Conservation (phyloP, 129 eudicot genomes). For the Sambucus nigra region DNA sequence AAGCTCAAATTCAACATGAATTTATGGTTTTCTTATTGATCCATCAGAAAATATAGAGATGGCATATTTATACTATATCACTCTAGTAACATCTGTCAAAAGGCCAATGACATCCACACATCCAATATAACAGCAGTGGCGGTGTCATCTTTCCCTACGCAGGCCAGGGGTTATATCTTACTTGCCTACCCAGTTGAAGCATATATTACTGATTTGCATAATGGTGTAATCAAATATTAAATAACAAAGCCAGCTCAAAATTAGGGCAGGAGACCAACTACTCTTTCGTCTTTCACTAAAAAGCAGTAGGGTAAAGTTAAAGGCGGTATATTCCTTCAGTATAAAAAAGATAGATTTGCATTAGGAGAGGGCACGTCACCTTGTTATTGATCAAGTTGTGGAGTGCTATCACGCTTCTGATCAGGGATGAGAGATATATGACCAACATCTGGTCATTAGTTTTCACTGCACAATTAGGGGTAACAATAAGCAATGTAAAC, state of each 20-base stretch:
- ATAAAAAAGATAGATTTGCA: not conserved
- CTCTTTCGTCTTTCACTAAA: too few relatives aligned
- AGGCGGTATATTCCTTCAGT: not conserved
- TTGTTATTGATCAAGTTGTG: slow-evolving; percentile 94
- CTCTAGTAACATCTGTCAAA: too few relatives aligned
- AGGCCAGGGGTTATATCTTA: not conserved
- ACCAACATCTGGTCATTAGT: slow-evolving; percentile 98
- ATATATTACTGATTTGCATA: not conserved
- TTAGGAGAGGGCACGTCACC: slow-evolving; percentile 26
- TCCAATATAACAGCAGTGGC: not conserved
- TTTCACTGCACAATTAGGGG: slow-evolving; percentile 50
- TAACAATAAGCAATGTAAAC: not conserved
- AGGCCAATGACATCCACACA: not conserved
- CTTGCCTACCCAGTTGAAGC: not conserved
- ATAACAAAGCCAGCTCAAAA: not conserved
- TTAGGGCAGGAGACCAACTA: not conserved
- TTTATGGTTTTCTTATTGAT: too few relatives aligned
- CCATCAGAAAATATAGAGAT: too few relatives aligned
- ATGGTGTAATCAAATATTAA: not conserved
- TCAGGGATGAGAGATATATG: slow-evolving; percentile 83
- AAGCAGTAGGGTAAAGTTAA: too few relatives aligned
- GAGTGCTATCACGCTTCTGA: slow-evolving; percentile 93
- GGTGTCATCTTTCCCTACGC: not conserved
- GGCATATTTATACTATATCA: too few relatives aligned
- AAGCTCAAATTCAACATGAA: not conserved